Conservation (phyloP, 208 protist genomes). For the Trypanosoma rangeli region DNA sequence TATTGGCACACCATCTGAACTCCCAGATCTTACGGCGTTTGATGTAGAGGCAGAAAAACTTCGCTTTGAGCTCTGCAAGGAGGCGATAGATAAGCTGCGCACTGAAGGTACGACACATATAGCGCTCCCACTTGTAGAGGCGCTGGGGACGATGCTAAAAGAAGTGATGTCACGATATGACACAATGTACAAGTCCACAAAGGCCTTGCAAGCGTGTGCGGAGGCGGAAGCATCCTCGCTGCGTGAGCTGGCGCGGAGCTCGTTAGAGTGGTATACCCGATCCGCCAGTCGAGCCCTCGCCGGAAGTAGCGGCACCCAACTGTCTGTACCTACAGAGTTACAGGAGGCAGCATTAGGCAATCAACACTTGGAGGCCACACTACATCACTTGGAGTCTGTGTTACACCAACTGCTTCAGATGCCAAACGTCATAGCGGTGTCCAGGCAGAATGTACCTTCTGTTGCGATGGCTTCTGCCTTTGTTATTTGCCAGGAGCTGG, state of each 20-base stretch:
- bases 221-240: background rate
- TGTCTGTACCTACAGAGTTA: background rate
- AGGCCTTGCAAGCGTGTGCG: conserved; percentile 1
- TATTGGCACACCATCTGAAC: background rate
- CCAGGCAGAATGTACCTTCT: conserved; percentile 16
- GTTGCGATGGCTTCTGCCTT: conserved; percentile 3
- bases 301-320: background rate
- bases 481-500: conserved; percentile 18
- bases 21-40: conserved; percentile 4
- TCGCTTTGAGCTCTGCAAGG: conserved; percentile 5
- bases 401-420: conserved; percentile 1
- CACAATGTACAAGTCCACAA: background rate
- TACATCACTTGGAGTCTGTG: conserved; percentile 17
- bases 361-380: conserved; percentile 14
- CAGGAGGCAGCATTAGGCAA: background rate
- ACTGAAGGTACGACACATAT: background rate
- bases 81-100: conserved; percentile 2
- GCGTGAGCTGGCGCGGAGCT: conserved; percentile 13
- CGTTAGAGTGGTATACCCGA: conserved; percentile 21
- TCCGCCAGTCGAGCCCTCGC: background rate
- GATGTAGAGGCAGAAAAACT: conserved; percentile 8
- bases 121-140: conserved; percentile 8
- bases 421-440: background rate
- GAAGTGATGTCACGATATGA: conserved; percentile 8
- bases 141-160: conserved; percentile 4